A percentile compares a stretch with the other conserved stretches of the same genome.
Conservation (phyloP, 441 rosid genomes). For the Euphorbia schlechtendalii region DNA sequence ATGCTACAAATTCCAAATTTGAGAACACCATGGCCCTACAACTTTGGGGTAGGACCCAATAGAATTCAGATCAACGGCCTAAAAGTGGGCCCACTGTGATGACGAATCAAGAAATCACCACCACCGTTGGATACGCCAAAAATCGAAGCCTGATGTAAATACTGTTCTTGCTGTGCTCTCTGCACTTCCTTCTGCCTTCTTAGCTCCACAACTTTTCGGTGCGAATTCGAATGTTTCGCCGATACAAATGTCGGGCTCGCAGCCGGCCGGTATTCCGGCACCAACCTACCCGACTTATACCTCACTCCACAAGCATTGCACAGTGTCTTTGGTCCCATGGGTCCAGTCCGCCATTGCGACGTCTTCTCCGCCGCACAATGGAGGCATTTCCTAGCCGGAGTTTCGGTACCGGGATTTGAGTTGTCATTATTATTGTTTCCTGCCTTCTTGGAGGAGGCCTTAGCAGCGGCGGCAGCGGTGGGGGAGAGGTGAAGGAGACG, state of each 20-base stretch:
- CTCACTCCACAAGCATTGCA: conserved; percentile 90
- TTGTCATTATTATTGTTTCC: conserved; percentile 7
- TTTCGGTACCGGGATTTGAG: conserved; percentile 3
- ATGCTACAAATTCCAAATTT: conserved; percentile 19
- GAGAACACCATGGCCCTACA: conserved; percentile 2
- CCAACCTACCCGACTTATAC: conserved; percentile 78
- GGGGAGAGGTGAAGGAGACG: conserved; percentile 44
- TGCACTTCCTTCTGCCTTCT: conserved; percentile 70
- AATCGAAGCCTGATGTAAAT: conserved; percentile 39
- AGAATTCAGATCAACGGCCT: conserved; percentile 49
- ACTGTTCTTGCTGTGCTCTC: conserved; percentile 47
- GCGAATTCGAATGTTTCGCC: conserved; percentile 81
- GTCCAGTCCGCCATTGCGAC: conserved; percentile 94
- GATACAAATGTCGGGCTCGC: conserved; percentile 74
- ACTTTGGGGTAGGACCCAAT: background rate
- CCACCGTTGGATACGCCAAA: conserved; percentile 54
- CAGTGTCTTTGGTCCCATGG: conserved; percentile 82
- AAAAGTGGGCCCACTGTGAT: conserved; percentile 16
- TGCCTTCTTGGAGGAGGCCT: conserved; percentile 22
- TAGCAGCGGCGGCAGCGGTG: background rate
- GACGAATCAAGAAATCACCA: conserved; percentile 65
- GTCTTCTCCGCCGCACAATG: conserved; percentile 87
- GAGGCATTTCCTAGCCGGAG: conserved; percentile 38
- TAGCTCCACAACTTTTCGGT: conserved; percentile 83
- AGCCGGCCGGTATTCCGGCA: conserved; percentile 85